Base-by-base conservation (phyloP, 768 basidiomycete species). In the Trametes cinnabarina region DNA sequence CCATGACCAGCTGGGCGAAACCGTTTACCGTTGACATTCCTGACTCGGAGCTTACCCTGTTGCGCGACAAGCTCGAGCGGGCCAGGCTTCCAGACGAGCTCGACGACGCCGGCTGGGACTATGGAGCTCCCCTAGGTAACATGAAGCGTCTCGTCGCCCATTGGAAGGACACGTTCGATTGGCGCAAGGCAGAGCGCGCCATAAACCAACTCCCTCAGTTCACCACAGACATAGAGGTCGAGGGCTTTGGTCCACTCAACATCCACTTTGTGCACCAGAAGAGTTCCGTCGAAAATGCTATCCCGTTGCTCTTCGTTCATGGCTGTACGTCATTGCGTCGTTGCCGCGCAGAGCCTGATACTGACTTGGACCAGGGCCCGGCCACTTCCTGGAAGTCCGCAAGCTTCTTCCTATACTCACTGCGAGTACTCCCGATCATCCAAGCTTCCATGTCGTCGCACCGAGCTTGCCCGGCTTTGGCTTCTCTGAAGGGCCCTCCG, bases 371-470 rank as follows among this genome's bases (percentile, higher is more conserved):
- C 7, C 55, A 84, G 84, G 86, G 86, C 84, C 84, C 0, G 85
- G 85, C 52, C 76, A 78, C 53, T 83, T 85, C 65, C 53, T 79
- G 23, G 85, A 87, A 69, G 80, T 78, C 12, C 66, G 71, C 39
- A 87, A 85, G 69, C 70, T 87, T 4, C 67, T 88, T 1, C 81
- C 84, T 4, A 63, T 84, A 3, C 71, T 88, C 57, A 73, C 77
- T 0, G 68, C 74, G n/a, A 66, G 69, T 0, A 72, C 76, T 2
- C 57, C 72, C 1, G 68, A 74, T 0, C 73, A 80, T 4, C 84
- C 84, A 0, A 80, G 76, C 47, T 87, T 87, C 66, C 83, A 87
- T 59, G 82, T 88, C 20, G 83, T 88, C 0, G 80, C 80, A 0
- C 63, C 78, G 30, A 81, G 84, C 62, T 63, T 87, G 11, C 86